phyloP scores from a whole-genome alignment of 2,329 filamentous ascomycete genomes.

The Colletotrichum shisoi region DNA sequence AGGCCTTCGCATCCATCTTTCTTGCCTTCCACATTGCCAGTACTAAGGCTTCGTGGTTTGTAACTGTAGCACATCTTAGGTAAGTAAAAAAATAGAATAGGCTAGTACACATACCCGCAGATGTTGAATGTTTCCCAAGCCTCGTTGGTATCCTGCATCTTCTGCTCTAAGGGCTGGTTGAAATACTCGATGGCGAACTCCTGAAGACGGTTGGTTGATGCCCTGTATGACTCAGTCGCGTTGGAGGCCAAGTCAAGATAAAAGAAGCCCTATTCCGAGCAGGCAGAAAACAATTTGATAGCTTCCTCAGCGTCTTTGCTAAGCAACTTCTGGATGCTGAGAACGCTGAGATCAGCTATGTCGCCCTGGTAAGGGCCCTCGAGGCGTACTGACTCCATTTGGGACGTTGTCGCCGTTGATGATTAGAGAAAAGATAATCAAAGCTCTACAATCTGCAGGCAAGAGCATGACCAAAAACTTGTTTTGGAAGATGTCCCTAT shows the following conservation, averaged over 20 bases:
- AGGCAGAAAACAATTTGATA: neutral
- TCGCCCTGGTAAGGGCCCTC: neutral
- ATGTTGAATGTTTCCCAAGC: neutral
- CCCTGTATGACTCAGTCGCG: neutral
- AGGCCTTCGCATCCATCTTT: too few species aligned
- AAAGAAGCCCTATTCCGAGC: neutral
- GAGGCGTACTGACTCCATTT: neutral
- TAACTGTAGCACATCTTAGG: too few species aligned
- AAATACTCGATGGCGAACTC: neutral
- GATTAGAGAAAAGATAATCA: too few species aligned
- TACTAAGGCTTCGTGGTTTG: too few species aligned
- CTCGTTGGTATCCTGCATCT: neutral
- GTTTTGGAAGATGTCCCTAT: too few species aligned
- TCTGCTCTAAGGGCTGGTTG: neutral
- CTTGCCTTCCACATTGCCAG: too few species aligned
- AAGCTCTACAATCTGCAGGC: too few species aligned
- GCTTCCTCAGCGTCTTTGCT: neutral
- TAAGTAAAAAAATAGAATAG: too few species aligned
- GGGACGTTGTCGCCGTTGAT: neutral
- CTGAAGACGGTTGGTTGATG: neutral
- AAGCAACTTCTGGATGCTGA: neutral
- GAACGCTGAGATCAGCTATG: neutral
- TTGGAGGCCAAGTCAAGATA: neutral
- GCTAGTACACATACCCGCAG: neutral
- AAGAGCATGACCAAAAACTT: too few species aligned